Percentiles rank a stretch among this genome's conserved stretches.
These are phyloP conservation scores for Iberis pinnata DNA, from an alignment of 345 rosid species.

Conservation along the genomic window DNA sequence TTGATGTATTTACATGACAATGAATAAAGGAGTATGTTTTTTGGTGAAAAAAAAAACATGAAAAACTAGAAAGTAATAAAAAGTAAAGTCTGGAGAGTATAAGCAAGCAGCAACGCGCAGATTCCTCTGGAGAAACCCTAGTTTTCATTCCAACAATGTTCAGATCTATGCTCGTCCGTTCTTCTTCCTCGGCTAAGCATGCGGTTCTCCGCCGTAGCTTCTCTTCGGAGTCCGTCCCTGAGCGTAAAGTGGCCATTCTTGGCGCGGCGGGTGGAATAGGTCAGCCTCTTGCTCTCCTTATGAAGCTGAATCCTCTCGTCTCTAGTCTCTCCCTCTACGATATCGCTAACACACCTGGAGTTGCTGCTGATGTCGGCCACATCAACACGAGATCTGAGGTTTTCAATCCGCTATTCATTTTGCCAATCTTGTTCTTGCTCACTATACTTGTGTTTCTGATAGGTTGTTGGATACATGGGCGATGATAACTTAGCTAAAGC, in stretches of 20 bases:
- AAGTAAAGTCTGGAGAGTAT: too few species aligned
- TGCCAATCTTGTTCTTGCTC: neutral
- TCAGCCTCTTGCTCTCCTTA: slow-evolving; percentile 66
- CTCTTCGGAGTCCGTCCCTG: slow-evolving; percentile 51
- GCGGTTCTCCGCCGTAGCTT: slow-evolving; percentile 48
- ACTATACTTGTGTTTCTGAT: neutral
- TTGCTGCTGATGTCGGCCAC: slow-evolving; percentile 75
- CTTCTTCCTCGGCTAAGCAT: slow-evolving; percentile 33
- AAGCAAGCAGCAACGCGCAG: too few species aligned
- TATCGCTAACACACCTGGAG: slow-evolving; percentile 72
- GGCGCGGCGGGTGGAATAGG: slow-evolving; percentile 88
- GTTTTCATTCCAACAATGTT: slow-evolving; percentile 30
- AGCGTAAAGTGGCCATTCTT: slow-evolving; percentile 66
- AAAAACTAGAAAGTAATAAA: too few species aligned
- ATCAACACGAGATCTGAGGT: slow-evolving; percentile 75
- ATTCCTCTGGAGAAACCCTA: neutral
- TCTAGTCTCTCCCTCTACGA: slow-evolving; percentile 62
- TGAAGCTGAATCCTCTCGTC: slow-evolving; percentile 78
- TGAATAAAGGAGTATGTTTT: too few species aligned
- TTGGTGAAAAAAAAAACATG: too few species aligned
- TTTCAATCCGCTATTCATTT: too few species aligned
- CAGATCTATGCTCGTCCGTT: slow-evolving; percentile 40
- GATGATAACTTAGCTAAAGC: slow-evolving; percentile 38
- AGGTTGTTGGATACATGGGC: slow-evolving; percentile 40
- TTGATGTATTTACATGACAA: too few species aligned